Conservation (phyloP, 345 rosid genomes). For the Toxicodendron radicans region DNA sequence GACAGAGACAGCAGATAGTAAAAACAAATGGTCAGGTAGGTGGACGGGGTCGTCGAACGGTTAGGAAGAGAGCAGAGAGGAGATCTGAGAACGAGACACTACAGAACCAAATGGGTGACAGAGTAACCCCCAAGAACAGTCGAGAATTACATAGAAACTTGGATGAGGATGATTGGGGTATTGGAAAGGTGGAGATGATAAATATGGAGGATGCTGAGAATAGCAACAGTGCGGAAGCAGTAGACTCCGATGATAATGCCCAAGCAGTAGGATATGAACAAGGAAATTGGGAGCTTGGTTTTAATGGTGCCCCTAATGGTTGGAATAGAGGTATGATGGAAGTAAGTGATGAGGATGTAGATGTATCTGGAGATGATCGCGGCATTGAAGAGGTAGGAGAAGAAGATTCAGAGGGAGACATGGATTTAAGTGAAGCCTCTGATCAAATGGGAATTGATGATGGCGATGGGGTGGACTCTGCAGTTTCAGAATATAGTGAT, state of each 20-base stretch:
- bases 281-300: constrained; percentile 57
- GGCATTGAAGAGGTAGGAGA: constrained; percentile 37
- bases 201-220: constrained; percentile 51
- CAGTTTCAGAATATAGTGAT: constrained; percentile 74
- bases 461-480: constrained; percentile 46
- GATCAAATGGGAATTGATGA: constrained; percentile 41
- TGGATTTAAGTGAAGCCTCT: constrained; percentile 54
- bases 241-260: constrained; percentile 63
- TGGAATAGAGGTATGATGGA: constrained; percentile 54
- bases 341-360: constrained; percentile 63
- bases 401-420: constrained; percentile 46
- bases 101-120: constrained; percentile 21
- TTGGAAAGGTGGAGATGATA: constrained; percentile 34
- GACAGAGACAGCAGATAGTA: constrained; percentile 43
- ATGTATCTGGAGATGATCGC: constrained; percentile 37
- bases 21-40: constrained; percentile 44
- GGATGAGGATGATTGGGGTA: constrained; percentile 44
- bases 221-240: constrained; percentile 61
- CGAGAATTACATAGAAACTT: constrained; percentile 22
- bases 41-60: constrained; percentile 79
- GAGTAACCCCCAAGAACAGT: constrained; percentile 21
- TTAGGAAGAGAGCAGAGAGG: constrained; percentile 78
- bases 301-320: constrained; percentile 33
- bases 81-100: constrained; percentile 27
- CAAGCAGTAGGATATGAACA: constrained; percentile 50